Evolutionary conservation across 495 filamentous ascomycete genomes (phyloP).

Genomic region (Hypoxylon crocopeplum): DNA sequence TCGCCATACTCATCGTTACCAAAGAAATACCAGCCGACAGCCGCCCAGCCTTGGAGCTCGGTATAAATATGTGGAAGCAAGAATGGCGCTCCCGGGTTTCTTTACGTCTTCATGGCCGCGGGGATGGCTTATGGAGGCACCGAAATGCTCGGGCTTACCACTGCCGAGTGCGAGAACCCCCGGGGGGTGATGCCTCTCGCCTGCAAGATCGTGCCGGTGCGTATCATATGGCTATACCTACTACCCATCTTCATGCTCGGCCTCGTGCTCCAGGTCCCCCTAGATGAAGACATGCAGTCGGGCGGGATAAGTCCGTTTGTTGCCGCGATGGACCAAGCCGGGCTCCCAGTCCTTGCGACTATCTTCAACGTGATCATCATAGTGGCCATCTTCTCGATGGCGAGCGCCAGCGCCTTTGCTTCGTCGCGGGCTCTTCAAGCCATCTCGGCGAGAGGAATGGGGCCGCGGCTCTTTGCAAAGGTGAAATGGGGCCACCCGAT

Average conservation of each 20-base stretch:
- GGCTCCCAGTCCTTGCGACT: constrained; percentile 63
- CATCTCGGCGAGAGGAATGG: constrained; percentile 59
- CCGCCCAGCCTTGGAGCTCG: constrained; percentile 25
- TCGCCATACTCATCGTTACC: constrained; percentile 47
- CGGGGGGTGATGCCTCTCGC: constrained; percentile 73
- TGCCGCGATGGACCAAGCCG: constrained; percentile 63
- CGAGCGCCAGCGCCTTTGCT: constrained; percentile 64
- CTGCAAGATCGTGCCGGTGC: constrained; percentile 74
- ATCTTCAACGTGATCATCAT: constrained; percentile 71
- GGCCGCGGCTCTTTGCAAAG: constrained; percentile 55
- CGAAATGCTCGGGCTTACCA: constrained; percentile 71
- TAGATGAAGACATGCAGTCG: constrained; percentile 37
- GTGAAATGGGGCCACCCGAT: constrained; percentile 60
- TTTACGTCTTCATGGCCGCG: constrained; percentile 64
- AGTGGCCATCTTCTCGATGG: constrained; percentile 58
- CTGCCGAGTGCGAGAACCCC: constrained; percentile 75
- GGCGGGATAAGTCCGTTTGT: constrained; percentile 65
- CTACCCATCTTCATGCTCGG: constrained; percentile 61
- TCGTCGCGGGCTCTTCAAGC: constrained; percentile 66
- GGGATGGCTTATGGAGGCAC: constrained; percentile 68
- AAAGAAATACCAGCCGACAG: constrained; percentile 42
- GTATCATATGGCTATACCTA: constrained; percentile 77
- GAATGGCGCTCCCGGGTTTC: constrained; percentile 65
- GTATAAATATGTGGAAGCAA: constrained; percentile 45
- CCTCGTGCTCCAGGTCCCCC: constrained; percentile 48